Evolutionary conservation across 1,284 basidiomycete genomes (phyloP), one percentile per base, ranked within the genome.

Genomic region (Cutaneotrichosporon daszewskae): DNA sequence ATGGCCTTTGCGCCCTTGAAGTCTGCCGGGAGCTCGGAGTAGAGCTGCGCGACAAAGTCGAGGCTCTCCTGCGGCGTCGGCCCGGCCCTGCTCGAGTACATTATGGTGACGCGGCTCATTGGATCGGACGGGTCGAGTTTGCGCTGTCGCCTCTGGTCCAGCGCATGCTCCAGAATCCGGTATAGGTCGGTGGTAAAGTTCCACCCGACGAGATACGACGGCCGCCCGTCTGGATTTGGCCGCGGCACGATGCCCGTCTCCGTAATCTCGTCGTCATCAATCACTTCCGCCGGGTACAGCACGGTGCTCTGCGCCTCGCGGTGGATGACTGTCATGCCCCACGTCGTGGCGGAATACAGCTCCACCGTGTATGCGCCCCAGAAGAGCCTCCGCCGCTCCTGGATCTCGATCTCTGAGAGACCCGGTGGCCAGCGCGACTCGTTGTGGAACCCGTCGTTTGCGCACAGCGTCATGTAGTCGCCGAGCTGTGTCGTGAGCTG

Each of bases 141-240:
- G 5, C 53, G 44, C 19, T 46, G 42, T 5, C 64, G 55, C 3
- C 66, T 47, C 12, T 57, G 43, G 20, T 60, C 62, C 10, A 63
- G 51, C 4, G 62, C 59, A 34, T 69, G 64, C 50, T 71, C 68
- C 7, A 71, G 47, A 20, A 69, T 64, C 11, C 68, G 50, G 35
- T 71, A 71, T 20, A 71, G 49, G 43, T 67, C 62, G 35, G 45
- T 57, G 2, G 62, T 59, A 49, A 68, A 71, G 49, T 66, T 69
- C 66, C 66, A 69, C 6, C 68, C 68, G 4, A 49, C 45, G 12
- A 66, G 31, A 34, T 53, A 69, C 3, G 66, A 65, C 1, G 59
- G 49, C 5, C 43, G 41, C 2, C 33, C 32, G n/a, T 48, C 13
- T 3, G 41, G 41, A 11, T 31, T 26, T 9, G 29, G 28, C 26